These are phyloP conservation scores for Penicillium cataractarum DNA, from an alignment of 495 filamentous ascomycete species.

Conservation along the genomic window DNA sequence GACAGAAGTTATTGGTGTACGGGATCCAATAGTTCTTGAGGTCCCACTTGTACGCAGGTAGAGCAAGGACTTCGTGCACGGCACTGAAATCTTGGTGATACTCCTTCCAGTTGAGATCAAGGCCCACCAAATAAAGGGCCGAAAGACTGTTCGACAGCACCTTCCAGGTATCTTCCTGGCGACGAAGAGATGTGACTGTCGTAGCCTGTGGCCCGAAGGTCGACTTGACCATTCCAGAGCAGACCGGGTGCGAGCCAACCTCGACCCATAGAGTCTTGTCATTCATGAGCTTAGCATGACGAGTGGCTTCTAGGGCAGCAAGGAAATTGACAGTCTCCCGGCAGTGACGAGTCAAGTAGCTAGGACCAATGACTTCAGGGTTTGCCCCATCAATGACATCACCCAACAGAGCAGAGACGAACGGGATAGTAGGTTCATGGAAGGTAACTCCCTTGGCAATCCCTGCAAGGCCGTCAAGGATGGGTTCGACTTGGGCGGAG, in stretches of 20 bases:
- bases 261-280: conserved; percentile 60
- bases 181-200: conserved; percentile 62
- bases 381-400: conserved; percentile 58
- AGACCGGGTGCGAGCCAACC: conserved; percentile 71
- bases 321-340: conserved; percentile 77
- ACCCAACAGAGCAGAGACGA: conserved; percentile 71
- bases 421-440: conserved; percentile 62
- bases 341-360: conserved; percentile 68
- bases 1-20: conserved; percentile 63
- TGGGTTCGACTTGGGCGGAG: conserved; percentile 76
- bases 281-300: conserved; percentile 46
- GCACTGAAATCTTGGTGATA: conserved; percentile 72
- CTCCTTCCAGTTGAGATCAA: conserved; percentile 76
- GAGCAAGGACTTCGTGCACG: conserved; percentile 62
- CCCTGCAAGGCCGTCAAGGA: conserved; percentile 66
- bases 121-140: conserved; percentile 64
- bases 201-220: conserved; percentile 61
- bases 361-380: conserved; percentile 52
- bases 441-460: conserved; percentile 62
- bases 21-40: conserved; percentile 83
- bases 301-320: conserved; percentile 60
- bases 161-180: conserved; percentile 63
- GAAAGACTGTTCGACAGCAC: conserved; percentile 62
- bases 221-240: conserved; percentile 69
- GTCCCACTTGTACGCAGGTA: conserved; percentile 79